A percentile compares a stretch with the other conserved stretches of the same genome.
phyloP scores from a whole-genome alignment of 2,329 filamentous ascomycete species.

The Magnaporthiopsis poae region DNA sequence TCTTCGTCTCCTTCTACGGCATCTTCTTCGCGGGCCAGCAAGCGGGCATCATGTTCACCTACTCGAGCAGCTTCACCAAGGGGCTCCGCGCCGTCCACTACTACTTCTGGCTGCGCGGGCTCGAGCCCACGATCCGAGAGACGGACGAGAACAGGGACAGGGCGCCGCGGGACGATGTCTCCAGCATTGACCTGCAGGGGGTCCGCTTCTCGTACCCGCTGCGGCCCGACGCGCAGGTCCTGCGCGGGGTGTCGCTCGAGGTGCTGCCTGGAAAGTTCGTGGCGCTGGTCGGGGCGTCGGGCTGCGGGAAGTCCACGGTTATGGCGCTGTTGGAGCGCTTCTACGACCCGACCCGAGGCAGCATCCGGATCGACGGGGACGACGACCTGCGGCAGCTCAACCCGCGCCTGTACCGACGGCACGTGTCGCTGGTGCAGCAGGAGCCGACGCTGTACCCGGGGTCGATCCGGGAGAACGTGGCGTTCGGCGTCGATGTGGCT shows the following conservation, averaged over 20 bases:
- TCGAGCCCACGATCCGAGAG: constrained; percentile 32
- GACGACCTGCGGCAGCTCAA: constrained; percentile 24
- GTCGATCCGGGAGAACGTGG: constrained; percentile 37
- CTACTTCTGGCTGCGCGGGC: constrained; percentile 35
- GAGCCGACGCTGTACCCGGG: constrained; percentile 43
- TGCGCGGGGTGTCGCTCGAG: constrained; percentile 27
- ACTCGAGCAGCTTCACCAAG: constrained; percentile 44
- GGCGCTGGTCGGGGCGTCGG: constrained; percentile 45
- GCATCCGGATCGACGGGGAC: constrained; percentile 28
- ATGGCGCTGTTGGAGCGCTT: constrained; percentile 41
- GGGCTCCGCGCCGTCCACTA: constrained; percentile 39
- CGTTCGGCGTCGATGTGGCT: constrained; percentile 22
- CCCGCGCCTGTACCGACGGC: constrained; percentile 39
- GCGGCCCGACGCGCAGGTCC: constrained; percentile 28
- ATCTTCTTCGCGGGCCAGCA: constrained; percentile 37
- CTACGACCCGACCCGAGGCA: constrained; percentile 34
- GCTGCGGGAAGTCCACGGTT: constrained; percentile 53
- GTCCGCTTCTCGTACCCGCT: constrained; percentile 56
- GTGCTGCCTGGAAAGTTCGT: constrained; percentile 39
- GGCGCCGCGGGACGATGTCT: constrained; percentile 20
- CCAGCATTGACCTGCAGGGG: constrained; percentile 38
- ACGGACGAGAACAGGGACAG: constrained; percentile 29
- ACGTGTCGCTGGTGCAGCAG: constrained; percentile 48
- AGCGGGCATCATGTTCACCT: constrained; percentile 31
- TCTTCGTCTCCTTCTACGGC: constrained; percentile 42